These are phyloP conservation scores for Aureobasidium sp. DNA, from an alignment of 2,329 filamentous ascomycete species.

Conservation along the genomic window DNA sequence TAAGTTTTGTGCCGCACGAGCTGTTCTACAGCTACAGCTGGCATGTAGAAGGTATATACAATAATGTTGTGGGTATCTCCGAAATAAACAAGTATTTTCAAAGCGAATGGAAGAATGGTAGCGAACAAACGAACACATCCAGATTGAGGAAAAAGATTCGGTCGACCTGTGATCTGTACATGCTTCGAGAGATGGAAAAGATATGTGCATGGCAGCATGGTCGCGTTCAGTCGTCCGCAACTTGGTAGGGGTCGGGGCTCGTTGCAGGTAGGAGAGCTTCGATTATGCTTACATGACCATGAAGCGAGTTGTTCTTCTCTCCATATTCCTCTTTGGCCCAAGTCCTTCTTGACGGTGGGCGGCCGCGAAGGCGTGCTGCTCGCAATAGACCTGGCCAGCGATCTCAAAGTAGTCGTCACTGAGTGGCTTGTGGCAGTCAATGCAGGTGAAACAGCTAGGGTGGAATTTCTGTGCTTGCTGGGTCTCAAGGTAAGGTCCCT, in stretches of 20 bases:
- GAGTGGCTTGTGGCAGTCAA: slow-evolving; percentile 65
- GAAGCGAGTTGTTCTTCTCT: slow-evolving; percentile 28
- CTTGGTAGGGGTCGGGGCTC: background rate
- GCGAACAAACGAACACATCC: background rate
- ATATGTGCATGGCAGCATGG: slow-evolving; percentile 2
- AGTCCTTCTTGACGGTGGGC: slow-evolving; percentile 1
- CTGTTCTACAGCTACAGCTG: slow-evolving; percentile 8
- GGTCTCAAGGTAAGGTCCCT: slow-evolving; percentile 88
- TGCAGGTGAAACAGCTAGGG: slow-evolving; percentile 75
- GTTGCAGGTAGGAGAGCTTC: background rate
- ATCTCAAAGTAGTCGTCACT: slow-evolving; percentile 88
- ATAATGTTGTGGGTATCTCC: slow-evolving; percentile 9
- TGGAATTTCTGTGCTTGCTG: slow-evolving; percentile 73
- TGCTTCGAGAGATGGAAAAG: background rate
- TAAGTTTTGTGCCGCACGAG: background rate
- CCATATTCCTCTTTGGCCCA: slow-evolving; percentile 16
- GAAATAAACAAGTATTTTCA: slow-evolving; percentile 2
- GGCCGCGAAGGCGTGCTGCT: slow-evolving; percentile 63
- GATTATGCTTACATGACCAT: slow-evolving; percentile 25
- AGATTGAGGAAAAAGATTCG: background rate
- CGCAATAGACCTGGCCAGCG: slow-evolving; percentile 70
- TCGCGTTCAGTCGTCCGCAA: slow-evolving; percentile 8
- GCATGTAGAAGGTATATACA: slow-evolving; percentile 2
- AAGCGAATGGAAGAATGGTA: background rate
- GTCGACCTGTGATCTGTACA: background rate